A percentile compares a stretch with the other conserved stretches of the same genome.
phyloP scores from a whole-genome alignment of 108 stramenopile species.

The Fragilariopsis cylindrus region DNA sequence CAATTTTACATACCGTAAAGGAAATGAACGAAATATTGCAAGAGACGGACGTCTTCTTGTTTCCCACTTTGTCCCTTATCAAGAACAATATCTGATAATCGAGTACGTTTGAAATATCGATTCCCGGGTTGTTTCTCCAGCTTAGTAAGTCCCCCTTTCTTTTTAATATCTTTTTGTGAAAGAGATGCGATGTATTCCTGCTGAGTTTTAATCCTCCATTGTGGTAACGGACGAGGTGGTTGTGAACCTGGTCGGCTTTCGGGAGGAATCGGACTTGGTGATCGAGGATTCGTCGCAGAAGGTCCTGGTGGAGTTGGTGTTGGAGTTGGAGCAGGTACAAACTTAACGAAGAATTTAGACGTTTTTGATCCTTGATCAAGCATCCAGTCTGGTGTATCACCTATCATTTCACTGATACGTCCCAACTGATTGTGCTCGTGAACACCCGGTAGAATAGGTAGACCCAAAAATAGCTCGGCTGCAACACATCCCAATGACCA shows the following conservation, averaged over 20 bases:
- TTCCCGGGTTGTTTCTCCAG: conserved; percentile 80
- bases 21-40: conserved; percentile 78
- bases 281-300: conserved; percentile 1
- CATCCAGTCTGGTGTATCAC: conserved; percentile 88
- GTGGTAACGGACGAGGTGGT: conserved; percentile 17
- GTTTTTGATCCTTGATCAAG: conserved; percentile 77
- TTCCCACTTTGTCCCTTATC: conserved; percentile 56
- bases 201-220: conserved; percentile 70
- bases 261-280: conserved; percentile 8
- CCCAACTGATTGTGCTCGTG: conserved; percentile 95
- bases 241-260: conserved; percentile 7
- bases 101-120: conserved; percentile 75
- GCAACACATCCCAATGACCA: conserved; percentile 97
- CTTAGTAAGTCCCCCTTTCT: conserved; percentile 69
- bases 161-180: conserved; percentile 61
- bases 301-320: conserved; percentile 6
- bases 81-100: conserved; percentile 71
- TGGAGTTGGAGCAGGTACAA: conserved; percentile 10
- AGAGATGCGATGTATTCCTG: conserved; percentile 74
- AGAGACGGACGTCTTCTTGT: conserved; percentile 54
- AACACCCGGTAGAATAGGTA: conserved; percentile 96
- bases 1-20: conserved; percentile 44
- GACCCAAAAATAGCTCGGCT: conserved; percentile 93
- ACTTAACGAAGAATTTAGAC: conserved; percentile 64
- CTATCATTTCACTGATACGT: conserved; percentile 93